These are phyloP conservation scores for Tylopilus subfusipes DNA, from an alignment of 768 basidiomycete genomes.

Conservation along the genomic window DNA sequence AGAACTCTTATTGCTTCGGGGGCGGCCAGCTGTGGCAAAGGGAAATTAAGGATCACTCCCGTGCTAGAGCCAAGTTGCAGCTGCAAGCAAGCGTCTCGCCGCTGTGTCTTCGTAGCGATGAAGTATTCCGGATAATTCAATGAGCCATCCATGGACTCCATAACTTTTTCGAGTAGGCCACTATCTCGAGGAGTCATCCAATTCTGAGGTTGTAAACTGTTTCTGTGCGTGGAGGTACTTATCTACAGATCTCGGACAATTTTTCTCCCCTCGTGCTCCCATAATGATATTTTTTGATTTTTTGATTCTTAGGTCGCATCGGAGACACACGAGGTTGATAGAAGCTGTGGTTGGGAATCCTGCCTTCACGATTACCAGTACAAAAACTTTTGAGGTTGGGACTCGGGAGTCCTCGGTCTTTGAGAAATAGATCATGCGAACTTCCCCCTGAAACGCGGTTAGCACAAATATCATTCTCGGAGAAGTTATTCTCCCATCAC, in stretches of 20 bases:
- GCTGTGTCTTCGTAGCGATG: background rate
- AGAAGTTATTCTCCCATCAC: too few relatives aligned
- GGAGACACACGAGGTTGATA: background rate
- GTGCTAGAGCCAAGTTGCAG: background rate
- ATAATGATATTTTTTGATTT: background rate
- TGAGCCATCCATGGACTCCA: background rate
- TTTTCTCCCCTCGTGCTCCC: background rate
- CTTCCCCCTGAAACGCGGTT: background rate
- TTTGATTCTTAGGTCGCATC: background rate
- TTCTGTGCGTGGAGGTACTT: background rate
- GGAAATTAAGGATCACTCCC: background rate
- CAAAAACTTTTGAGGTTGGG: background rate
- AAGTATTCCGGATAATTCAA: background rate
- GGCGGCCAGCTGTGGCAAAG: background rate
- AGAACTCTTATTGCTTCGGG: background rate
- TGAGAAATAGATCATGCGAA: background rate
- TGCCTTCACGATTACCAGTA: background rate
- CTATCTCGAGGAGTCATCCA: background rate
- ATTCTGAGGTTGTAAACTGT: background rate
- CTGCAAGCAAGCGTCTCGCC: background rate
- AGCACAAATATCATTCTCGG: background rate
- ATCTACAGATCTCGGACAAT: background rate
- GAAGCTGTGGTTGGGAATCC: background rate
- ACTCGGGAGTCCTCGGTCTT: background rate
- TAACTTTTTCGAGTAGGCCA: too few relatives aligned